Conservation (phyloP, 2,329 filamentous ascomycete species). For the Ophiostoma montium region DNA sequence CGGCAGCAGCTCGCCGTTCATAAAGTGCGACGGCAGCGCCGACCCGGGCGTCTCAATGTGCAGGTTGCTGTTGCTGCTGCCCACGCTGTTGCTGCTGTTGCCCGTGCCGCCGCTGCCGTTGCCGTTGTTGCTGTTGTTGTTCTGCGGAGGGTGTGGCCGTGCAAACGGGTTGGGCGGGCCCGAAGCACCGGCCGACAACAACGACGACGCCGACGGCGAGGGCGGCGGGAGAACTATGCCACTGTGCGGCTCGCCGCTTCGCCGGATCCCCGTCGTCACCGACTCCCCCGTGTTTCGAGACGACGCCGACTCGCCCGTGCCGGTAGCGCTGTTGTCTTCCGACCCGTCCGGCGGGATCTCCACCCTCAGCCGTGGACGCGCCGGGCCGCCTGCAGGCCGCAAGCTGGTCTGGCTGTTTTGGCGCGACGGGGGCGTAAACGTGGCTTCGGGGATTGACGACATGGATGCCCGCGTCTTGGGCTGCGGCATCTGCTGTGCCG, state of each 20-base stretch:
- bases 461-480: slow-evolving; percentile 36
- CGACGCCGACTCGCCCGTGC: slow-evolving; percentile 52
- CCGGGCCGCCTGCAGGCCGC: slow-evolving; percentile 39
- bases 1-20: slow-evolving; percentile 74
- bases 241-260: slow-evolving; percentile 20
- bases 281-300: slow-evolving; percentile 38
- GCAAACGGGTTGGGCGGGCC: slow-evolving; percentile 95
- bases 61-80: slow-evolving; percentile 30
- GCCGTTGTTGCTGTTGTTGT: slow-evolving; percentile 19
- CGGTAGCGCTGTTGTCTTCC: slow-evolving; percentile 52
- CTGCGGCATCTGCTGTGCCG: slow-evolving; percentile 24
- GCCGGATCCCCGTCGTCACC: slow-evolving; percentile 38
- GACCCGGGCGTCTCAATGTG: slow-evolving; percentile 76
- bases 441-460: slow-evolving; percentile 49
- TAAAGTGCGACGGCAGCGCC: slow-evolving; percentile 79
- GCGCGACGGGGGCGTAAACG: slow-evolving; percentile 57
- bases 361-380: slow-evolving; percentile 70
- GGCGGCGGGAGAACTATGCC: slow-evolving; percentile 80
- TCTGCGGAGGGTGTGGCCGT: slow-evolving; percentile 60
- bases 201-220: slow-evolving; percentile 72
- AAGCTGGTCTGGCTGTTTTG: slow-evolving; percentile 78
- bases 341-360: slow-evolving; percentile 90
- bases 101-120: slow-evolving; percentile 13
- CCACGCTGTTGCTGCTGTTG: not conserved
- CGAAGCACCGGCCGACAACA: slow-evolving; percentile 79